Base-by-base conservation (phyloP, 2,329 filamentous ascomycete species). In the Diaporthe nobilis region DNA sequence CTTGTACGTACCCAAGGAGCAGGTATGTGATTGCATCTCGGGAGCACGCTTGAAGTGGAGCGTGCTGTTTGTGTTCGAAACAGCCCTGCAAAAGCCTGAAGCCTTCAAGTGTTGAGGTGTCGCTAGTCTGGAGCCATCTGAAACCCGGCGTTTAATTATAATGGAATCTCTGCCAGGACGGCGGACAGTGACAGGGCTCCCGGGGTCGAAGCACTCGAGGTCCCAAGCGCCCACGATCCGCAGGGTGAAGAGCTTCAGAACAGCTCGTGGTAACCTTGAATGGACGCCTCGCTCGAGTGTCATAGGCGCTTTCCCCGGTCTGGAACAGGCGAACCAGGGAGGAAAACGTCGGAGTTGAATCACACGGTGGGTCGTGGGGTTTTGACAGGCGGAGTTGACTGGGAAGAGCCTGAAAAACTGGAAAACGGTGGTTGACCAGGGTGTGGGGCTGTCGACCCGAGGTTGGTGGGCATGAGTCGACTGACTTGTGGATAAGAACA, bases 61-160 rank as follows among this genome's bases (percentile, higher is more conserved):
- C 5, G 44, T 68, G 42, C 28, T 67, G 63, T 68, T 53, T 70
- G 65, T 70, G 31, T 70, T 70, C 65, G 65, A 70, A 55, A 70
- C 65, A 70, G 65, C 31, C 61, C 65, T 70, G 65, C 44, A 39
- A 47, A 22, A 68, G 31, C 63, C 63, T 68, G 44, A 51, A 2
- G 63, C 63, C 63, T 31, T 53, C 20, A 17, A 17, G 17, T 70
- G 47, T 22, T 37, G 47, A 31, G 49, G 34, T 70, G 31, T 70
- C 49, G 34, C 34, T 42, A 22, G 65, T 39, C 47, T 49, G 15
- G 49, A 39, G 49, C n/a, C n/a, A 42, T 55, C 65, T 70, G 49
- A 70, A 70, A 70, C 65, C 39, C 65, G 37, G 65, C 65, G 65
- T 68, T 53, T 68, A 47, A 47, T 31, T 7, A 53, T 53, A 22